Percentiles rank a stretch among this genome's conserved stretches.
Conservation (phyloP, 306 rosid genomes). For the Glycine soja region DNA sequence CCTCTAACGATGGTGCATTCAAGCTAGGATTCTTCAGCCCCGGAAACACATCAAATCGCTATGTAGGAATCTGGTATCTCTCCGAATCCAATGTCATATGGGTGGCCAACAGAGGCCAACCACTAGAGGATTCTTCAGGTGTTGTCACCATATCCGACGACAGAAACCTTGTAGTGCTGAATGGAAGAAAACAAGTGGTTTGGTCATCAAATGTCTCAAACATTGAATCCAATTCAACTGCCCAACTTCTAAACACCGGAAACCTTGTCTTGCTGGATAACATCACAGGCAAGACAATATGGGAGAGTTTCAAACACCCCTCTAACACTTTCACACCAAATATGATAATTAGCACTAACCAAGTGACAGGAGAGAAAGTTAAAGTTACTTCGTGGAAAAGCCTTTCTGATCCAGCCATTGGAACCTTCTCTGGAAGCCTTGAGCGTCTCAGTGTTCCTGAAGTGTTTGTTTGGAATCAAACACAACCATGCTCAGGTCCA, state of each 20-base stretch:
- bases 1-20: background rate
- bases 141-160: constrained; percentile 32
- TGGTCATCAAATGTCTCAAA: constrained; percentile 55
- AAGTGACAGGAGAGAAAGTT: too few species aligned
- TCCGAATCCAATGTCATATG: constrained; percentile 38
- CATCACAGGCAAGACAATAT: constrained; percentile 31
- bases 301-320: constrained; percentile 56
- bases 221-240: constrained; percentile 26
- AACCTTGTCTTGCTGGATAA: too few species aligned
- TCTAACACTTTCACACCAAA: too few species aligned
- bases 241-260: constrained; percentile 43
- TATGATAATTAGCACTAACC: too few species aligned
- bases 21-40: constrained; percentile 62
- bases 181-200: constrained; percentile 31
- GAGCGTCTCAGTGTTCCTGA: too few species aligned
- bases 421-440: too few species aligned
- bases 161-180: constrained; percentile 43
- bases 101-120: constrained; percentile 56
- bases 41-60: constrained; percentile 35
- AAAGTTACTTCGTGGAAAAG: constrained; percentile 45
- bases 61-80: constrained; percentile 56
- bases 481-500: too few species aligned
- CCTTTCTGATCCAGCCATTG: constrained; percentile 40
- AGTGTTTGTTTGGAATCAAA: too few species aligned
- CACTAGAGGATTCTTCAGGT: constrained; percentile 44